Evolutionary conservation across 768 basidiomycete genomes (phyloP), one percentile per base, ranked within the genome.

Genomic region (Rhizopogon vinicolor): DNA sequence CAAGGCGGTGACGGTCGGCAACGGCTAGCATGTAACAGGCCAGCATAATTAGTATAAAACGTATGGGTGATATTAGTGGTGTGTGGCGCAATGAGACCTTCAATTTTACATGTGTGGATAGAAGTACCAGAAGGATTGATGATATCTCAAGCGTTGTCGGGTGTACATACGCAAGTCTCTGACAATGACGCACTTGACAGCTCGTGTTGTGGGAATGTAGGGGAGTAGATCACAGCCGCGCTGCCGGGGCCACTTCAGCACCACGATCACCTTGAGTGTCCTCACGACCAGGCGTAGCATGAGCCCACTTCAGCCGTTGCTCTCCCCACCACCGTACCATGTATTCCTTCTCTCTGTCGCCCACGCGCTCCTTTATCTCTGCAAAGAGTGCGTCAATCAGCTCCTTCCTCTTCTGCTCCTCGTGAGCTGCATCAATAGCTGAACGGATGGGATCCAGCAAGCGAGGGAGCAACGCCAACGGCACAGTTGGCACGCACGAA

Each of bases 271-370:
- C 25, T 25, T 25, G 25, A 25, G 25, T 25, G 25, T 19, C 18
- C 45, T 46, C 18, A 33, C 31, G 31, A 46, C 45, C 46, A 33
- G n/a, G 50, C 25, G 7, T 13, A 39, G 50, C 28, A 43, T 40
- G 55, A 25, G 28, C 57, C 70, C 69, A 71, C 33, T 65, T 61
- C 13, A 28, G 37, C 3, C 59, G 57, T 44, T 80, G 71, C 53
- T 79, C 75, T 64, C 83, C 78, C 90, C 90, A 92, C 90, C 90
- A 92, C 44, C 69, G 72, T 69, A 91, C 78, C 41, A 71, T 82
- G 57, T 75, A 75, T 64, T 81, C 83, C 71, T 86, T 89, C 72
- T 87, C 86, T 42, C 74, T 73, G 64, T 91, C 87, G 13, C 85
- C 87, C 2, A 86, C 79, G 42, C 74, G 76, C 63, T 83, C 81